phyloP scores from a whole-genome alignment of 495 filamentous ascomycete species.

The Staphylotrichum tortipilum region DNA sequence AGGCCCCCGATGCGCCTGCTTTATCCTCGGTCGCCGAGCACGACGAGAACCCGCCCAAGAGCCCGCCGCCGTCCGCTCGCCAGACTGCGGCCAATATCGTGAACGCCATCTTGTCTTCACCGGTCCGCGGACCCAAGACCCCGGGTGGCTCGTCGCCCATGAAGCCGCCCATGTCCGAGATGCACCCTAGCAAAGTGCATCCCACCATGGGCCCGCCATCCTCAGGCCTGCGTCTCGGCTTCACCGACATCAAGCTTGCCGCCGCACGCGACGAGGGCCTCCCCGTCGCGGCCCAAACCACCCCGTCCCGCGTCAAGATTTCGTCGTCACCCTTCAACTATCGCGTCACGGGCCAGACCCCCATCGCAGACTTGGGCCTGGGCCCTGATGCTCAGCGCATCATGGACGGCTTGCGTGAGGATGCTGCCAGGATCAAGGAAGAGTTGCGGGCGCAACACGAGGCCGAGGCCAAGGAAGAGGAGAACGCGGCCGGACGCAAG shows the following conservation, averaged over 20 bases:
- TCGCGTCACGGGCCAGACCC: constrained; percentile 45
- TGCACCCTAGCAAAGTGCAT: constrained; percentile 71
- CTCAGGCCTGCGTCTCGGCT: constrained; percentile 58
- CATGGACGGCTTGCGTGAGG: constrained; percentile 65
- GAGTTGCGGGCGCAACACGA: constrained; percentile 51
- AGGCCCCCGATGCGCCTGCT: constrained; percentile 17
- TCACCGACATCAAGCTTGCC: constrained; percentile 48
- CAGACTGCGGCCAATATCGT: not conserved
- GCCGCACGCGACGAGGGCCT: constrained; percentile 25
- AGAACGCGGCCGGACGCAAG: constrained; percentile 46
- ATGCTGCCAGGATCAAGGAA: constrained; percentile 59
- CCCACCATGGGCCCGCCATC: constrained; percentile 61
- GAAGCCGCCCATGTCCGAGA: constrained; percentile 56
- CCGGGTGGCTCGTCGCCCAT: constrained; percentile 35
- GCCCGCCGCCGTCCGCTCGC: not conserved
- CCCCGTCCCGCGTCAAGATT: constrained; percentile 39
- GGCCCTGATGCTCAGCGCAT: constrained; percentile 65
- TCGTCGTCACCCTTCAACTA: constrained; percentile 67
- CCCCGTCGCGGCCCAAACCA: constrained; percentile 27
- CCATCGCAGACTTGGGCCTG: constrained; percentile 44
- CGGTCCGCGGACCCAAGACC: constrained; percentile 32
- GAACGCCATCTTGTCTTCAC: constrained; percentile 36
- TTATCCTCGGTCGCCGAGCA: constrained; percentile 38
- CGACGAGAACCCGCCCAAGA: constrained; percentile 25
- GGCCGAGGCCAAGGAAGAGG: constrained; percentile 32